phyloP scores from a whole-genome alignment of 495 filamentous ascomycete genomes.

The Achaetomiella virescens region DNA sequence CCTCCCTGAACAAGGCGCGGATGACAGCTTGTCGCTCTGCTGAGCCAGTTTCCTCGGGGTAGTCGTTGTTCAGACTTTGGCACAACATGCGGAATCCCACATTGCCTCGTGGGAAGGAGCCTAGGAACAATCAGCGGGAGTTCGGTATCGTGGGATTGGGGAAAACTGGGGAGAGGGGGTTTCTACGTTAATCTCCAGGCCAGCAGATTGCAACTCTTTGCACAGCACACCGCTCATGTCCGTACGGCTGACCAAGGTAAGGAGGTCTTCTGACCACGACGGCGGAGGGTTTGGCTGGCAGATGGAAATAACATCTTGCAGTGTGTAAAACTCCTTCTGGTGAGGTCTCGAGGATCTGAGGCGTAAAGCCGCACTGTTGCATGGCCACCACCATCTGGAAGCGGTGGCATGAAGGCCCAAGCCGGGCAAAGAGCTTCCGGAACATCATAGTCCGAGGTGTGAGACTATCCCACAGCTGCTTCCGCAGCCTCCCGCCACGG shows the following conservation, averaged over 20 bases:
- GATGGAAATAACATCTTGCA: conserved; percentile 75
- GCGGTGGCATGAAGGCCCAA: conserved; percentile 33
- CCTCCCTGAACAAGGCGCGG: conserved; percentile 80
- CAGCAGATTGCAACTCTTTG: conserved; percentile 35
- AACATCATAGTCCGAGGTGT: conserved; percentile 61
- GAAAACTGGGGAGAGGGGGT: no score
- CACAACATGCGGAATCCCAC: conserved; percentile 65
- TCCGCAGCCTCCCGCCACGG: conserved; percentile 4
- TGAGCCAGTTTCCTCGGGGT: conserved; percentile 47
- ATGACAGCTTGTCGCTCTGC: conserved; percentile 76
- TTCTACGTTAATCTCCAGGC: conserved; percentile 31
- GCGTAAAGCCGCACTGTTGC: conserved; percentile 52
- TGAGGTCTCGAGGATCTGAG: conserved; percentile 63
- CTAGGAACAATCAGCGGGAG: conserved; percentile 24
- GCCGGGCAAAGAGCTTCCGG: conserved; percentile 46
- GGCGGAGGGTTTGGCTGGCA: conserved; percentile 77
- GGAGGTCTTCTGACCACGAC: conserved; percentile 61
- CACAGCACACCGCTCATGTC: conserved; percentile 66
- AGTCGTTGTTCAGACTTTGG: conserved; percentile 36
- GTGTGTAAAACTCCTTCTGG: conserved; percentile 71
- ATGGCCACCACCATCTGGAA: conserved; percentile 55
- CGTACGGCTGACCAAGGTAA: conserved; percentile 73
- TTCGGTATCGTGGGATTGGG: conserved; percentile 4
- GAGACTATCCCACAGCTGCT: conserved; percentile 23
- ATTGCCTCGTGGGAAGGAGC: conserved; percentile 57